A percentile compares a stretch with the other conserved stretches of the same genome.
Conservation (phyloP, 2,329 filamentous ascomycete genomes). For the Epicoccum sorghinum region DNA sequence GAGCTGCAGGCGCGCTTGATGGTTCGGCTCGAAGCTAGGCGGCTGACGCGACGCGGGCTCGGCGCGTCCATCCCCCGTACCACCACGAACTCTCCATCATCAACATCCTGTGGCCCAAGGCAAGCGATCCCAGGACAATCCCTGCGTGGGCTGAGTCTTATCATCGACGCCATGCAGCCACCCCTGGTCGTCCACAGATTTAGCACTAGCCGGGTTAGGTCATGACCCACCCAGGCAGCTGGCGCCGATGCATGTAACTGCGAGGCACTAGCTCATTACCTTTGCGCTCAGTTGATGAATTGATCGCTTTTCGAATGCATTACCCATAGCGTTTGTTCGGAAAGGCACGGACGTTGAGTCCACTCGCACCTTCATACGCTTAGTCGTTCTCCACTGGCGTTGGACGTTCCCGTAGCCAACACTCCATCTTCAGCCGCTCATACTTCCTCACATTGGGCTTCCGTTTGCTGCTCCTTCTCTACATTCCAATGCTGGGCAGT, state of each 20-base stretch:
- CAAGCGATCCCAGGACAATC: slow-evolving; percentile 29
- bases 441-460: slow-evolving; percentile 11
- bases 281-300: slow-evolving; percentile 42
- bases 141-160: slow-evolving; percentile 34
- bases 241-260: slow-evolving; percentile 26
- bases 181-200: slow-evolving; percentile 33
- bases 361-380: slow-evolving; percentile 30
- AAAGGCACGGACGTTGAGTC: slow-evolving; percentile 31
- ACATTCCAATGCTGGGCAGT: slow-evolving; percentile 18
- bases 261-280: slow-evolving; percentile 41
- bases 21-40: slow-evolving; percentile 27
- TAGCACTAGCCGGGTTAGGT: slow-evolving; percentile 29
- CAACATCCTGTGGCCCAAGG: slow-evolving; percentile 16
- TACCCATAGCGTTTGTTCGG: slow-evolving; percentile 40
- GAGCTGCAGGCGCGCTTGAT: slow-evolving; percentile 21
- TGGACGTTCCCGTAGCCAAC: slow-evolving; percentile 16
- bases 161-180: slow-evolving; percentile 35
- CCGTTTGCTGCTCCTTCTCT: slow-evolving; percentile 18
- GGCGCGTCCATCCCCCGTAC: slow-evolving; percentile 25
- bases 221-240: slow-evolving; percentile 36
- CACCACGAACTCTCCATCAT: slow-evolving; percentile 24
- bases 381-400: slow-evolving; percentile 24
- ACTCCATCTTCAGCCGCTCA: slow-evolving; percentile 2
- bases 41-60: slow-evolving; percentile 36
- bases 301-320: slow-evolving; percentile 44